phyloP scores from a whole-genome alignment of 805 yeast genomes.

The Candida sakaeoensis region DNA sequence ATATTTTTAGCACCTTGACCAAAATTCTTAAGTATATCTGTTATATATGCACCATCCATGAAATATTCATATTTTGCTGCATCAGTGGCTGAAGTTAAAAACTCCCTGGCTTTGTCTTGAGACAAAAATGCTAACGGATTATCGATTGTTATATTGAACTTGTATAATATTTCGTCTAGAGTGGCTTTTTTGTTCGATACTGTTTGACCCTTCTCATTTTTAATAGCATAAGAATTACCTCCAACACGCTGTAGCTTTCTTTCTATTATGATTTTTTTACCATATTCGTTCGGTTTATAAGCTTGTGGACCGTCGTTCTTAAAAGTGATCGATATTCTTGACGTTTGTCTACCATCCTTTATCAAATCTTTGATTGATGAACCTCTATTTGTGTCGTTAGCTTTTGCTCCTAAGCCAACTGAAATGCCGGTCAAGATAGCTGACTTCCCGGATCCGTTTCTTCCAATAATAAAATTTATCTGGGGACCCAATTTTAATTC shows the following conservation, averaged over 20 bases:
- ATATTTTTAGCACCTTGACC: constrained; percentile 27
- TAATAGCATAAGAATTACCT: constrained; percentile 50
- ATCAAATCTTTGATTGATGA: constrained; percentile 64
- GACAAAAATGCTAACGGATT: constrained; percentile 91
- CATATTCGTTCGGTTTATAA: constrained; percentile 61
- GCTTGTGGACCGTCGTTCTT: constrained; percentile 66
- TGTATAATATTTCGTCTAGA: constrained; percentile 63
- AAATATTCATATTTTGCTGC: constrained; percentile 70
- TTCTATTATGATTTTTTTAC: constrained; percentile 66
- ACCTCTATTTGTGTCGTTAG: constrained; percentile 84
- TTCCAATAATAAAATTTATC: constrained; percentile 82
- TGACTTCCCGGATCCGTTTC: constrained; percentile 89
- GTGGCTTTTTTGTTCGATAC: constrained; percentile 61
- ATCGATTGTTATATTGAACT: constrained; percentile 73
- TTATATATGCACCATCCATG: constrained; percentile 74
- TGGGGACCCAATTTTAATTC: constrained; percentile 72
- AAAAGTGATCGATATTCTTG: constrained; percentile 63
- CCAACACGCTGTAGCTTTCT: constrained; percentile 54
- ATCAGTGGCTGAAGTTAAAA: constrained; percentile 73
- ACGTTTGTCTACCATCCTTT: constrained; percentile 68
- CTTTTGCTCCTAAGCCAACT: constrained; percentile 85
- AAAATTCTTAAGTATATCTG: constrained; percentile 58
- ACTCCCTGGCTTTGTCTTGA: constrained; percentile 91
- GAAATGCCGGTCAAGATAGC: constrained; percentile 86
- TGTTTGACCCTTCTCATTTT: constrained; percentile 46